Evolutionary conservation across 2,329 filamentous ascomycete species (phyloP).

Genomic region (Arthrobotrys musiformis): DNA sequence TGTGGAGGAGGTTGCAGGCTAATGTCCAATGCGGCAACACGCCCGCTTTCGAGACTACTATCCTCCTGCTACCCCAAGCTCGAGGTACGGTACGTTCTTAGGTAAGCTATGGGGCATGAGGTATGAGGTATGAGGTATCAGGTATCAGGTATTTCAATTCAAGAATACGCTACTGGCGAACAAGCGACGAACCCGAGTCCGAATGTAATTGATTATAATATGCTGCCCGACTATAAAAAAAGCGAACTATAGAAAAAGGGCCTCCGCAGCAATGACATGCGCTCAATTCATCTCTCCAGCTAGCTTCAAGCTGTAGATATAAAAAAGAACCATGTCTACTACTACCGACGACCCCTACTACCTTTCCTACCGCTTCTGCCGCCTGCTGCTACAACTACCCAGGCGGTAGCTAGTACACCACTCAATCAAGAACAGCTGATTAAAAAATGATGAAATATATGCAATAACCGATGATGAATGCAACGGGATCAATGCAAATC

Average conservation of each 20-base stretch:
- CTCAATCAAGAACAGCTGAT: constrained; percentile 11
- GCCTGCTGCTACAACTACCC: neutral
- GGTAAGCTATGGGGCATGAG: no score
- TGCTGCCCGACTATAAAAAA: constrained; percentile 2
- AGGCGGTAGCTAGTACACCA: neutral
- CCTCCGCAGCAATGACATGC: neutral
- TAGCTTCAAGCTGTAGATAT: neutral
- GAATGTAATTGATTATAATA: neutral
- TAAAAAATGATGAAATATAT: constrained; percentile 9
- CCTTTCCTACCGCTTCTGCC: neutral
- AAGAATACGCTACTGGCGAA: neutral
- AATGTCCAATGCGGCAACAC: constrained; percentile 43
- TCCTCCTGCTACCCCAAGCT: no score
- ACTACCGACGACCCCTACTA: no score
- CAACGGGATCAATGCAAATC: constrained; percentile 14
- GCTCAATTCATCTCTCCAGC: neutral
- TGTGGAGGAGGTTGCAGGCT: constrained; percentile 4
- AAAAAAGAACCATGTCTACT: neutral
- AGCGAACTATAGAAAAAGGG: neutral
- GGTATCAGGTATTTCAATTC: no score
- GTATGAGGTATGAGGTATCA: no score
- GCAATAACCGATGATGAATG: constrained; percentile 15
- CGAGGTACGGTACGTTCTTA: no score
- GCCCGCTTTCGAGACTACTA: neutral
- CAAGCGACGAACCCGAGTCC: neutral